Evolutionary conservation across 805 yeast species (phyloP), one percentile per base, ranked within the genome.

Genomic region (Teunomyces funiuensis): DNA sequence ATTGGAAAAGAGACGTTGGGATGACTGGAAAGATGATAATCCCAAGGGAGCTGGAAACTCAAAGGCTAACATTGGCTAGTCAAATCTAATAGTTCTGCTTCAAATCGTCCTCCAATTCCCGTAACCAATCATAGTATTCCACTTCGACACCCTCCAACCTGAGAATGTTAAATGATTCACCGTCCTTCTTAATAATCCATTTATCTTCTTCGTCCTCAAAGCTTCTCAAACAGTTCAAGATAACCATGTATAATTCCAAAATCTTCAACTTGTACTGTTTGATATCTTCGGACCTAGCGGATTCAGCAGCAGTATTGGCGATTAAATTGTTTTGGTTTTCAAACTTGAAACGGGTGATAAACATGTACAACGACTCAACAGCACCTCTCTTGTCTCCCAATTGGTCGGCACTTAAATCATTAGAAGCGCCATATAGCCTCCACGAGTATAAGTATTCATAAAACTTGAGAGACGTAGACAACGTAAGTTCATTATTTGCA

Each of bases 21-120:
- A 93, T 63, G 95, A 86, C 46, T 93, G 91, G 72, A 81, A 82
- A 34, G 99, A 93, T 47, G 79, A 79, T 3, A 81, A 88, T 58
- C 85, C 89, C 0, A 81, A 79, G 54, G 99, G 99, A 6, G 82
- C 90, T 42, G 99, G 99, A 8, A 91, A 91, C 58, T 88, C 90
- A 36, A 79, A 58, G 28, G 68, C 62, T 14, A 70, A 70, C 48
- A 49, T 70, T 16, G 74, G 76, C 8, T 70, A 52, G 36, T 4
- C 7, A 8, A 15, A 23, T 23, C 28, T 25, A 30, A 13, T 30
- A 28, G 7, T 16, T 17, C 11, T 40, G 37, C 41, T 31, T 43
- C 27, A 60, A 49, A 23, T 59, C 68, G 14, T 39, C 41, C 43
- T 63, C 64, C 28, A 66, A 51, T 23, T 59, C 60, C 42, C 54